Base-by-base conservation (phyloP, 352 stramenopile genomes). In the Pilasporangium apinafurcum region DNA sequence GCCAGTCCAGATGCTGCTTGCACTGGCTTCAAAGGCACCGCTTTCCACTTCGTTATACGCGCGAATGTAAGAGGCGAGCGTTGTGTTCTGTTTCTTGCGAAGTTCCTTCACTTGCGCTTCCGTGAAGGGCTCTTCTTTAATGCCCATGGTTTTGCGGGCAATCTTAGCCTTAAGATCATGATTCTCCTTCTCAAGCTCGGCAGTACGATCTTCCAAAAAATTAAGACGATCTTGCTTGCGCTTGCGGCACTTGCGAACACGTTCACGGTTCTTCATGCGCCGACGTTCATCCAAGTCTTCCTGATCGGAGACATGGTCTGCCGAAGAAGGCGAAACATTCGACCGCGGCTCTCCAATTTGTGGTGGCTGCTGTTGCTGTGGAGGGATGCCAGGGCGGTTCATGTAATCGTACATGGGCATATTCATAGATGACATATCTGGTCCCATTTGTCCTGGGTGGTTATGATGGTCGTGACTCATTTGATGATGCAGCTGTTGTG, bases 371-470 rank as follows among this genome's bases (percentile, higher is more conserved):
- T 66, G 44, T 17, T 14, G 37, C 16, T 17, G 37, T 16, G 9
- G 7, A 14, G 17, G 35, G 36, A 89, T 56, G 3, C 56, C 59
- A 1, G 74, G 76, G 17, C 81, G 72, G 46, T 78, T 80, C 66
- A 91, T 78, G 61, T 92, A 91, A 43, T 92, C 81, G 48, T 83
- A 89, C 73, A 91, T 90, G 13, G 58, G 40, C 80, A 92, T 87
- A 57, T 67, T 82, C 69, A 88, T 86, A 17, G 62, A 50, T 62
- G 89, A 85, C 28, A 88, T 63, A 13, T 48, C 44, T 34, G 78
- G 71, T 14, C 58, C 53, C 29, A 59, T 54, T 12, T 67, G 48
- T 27, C 44, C 57, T 14, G 65, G 59, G 55, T 76, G 69, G 47
- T 59, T 62, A 52, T 71, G 70, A 28, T 76, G 62, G 38, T 84